Base-by-base conservation (phyloP, 2,329 filamentous ascomycete genomes). In the Alternaria triticina region DNA sequence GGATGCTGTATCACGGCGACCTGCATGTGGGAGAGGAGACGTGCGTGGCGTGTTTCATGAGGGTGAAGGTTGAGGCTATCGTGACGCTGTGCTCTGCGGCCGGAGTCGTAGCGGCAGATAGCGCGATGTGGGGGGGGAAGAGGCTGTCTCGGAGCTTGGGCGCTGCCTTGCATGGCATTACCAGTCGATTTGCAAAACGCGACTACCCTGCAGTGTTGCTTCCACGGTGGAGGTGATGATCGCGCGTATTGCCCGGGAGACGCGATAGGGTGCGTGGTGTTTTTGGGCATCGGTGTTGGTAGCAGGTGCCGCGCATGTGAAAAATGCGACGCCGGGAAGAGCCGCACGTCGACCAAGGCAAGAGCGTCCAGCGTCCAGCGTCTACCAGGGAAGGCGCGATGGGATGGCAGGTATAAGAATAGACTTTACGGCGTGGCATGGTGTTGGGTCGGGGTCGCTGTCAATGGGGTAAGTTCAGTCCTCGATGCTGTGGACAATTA, bases 31-130 rank as follows among this genome's bases (percentile, higher is more conserved):
- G 57, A 52, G 47, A 36, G 65, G 56, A 66, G 58, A 62, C 55
- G 44, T 67, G 65, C 66, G 67, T 69, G 65, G 71, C 66, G 66
- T 59, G 71, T 73, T 74, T 70, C 70, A 73, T 50, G n/a, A 50
- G 45, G 27, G 46, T 43, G 23, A 55, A 61, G 22, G 60, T 62
- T 60, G 62, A 59, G 57, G 66, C 61, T 64, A 54, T 62, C 62
- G 64, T 64, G 46, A 58, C 64, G 67, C 40, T 60, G 67, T 70
- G 66, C 59, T 59, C 65, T 70, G 65, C 60, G 60, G 65, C 57
- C 56, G 56, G 33, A 52, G 58, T 57, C 28, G 63, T 64, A 65
- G 67, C 67, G 60, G 64, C 33, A 64, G 43, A 59, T 62, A 55
- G 55, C 66, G 65, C 67, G 40, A 66, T 44, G 62, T 61, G 54